phyloP scores from a whole-genome alignment of 2,329 filamentous ascomycete species.

The Hymenoscyphus salicellus region DNA sequence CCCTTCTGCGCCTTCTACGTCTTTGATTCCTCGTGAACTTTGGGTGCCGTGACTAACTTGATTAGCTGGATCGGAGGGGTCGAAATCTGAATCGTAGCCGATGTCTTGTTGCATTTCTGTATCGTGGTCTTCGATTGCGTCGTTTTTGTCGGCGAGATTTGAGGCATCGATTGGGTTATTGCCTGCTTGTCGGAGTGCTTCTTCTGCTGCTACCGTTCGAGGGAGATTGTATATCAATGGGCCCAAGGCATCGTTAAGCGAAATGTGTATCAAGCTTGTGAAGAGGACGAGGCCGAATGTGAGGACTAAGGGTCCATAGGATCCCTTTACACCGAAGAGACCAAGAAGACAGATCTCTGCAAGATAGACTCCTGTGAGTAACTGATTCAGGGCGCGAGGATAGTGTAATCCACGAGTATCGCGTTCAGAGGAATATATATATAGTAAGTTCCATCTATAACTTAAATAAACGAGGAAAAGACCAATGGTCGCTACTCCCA shows the following conservation, averaged over 20 bases:
- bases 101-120: slow-evolving; percentile 19
- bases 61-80: slow-evolving; percentile 20
- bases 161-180: slow-evolving; percentile 18
- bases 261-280: slow-evolving; percentile 52
- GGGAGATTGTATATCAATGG: slow-evolving; percentile 34
- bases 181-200: slow-evolving; percentile 22
- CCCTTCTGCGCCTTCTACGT: slow-evolving; percentile 24
- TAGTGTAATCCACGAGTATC: slow-evolving; percentile 66
- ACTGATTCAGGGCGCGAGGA: slow-evolving; percentile 60
- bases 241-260: slow-evolving; percentile 30
- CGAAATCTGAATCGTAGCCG: slow-evolving; percentile 36
- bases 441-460: slow-evolving; percentile 65
- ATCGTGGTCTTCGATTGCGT: slow-evolving; percentile 31
- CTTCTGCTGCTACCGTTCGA: slow-evolving; percentile 32
- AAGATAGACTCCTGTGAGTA: slow-evolving; percentile 62
- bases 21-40: slow-evolving; percentile 11
- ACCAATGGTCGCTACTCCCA: slow-evolving; percentile 62
- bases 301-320: slow-evolving; percentile 53
- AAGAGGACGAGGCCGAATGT: slow-evolving; percentile 57
- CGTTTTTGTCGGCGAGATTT: slow-evolving; percentile 22
- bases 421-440: slow-evolving; percentile 57
- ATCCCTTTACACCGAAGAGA: slow-evolving; percentile 56
- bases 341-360: slow-evolving; percentile 61
- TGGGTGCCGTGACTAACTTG: slow-evolving; percentile 24
- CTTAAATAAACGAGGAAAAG: slow-evolving; percentile 62